These are phyloP conservation scores for Triticum aestivum DNA, from an alignment of 176 grass and related monocot species.

Conservation along the genomic window IWGSC_CS_RefSeq_v2.1 NC_057814.1:540513109-540513608, in stretches of 20 bases:
- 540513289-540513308: neutral
- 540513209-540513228: neutral
- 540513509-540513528: neutral
- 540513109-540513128: neutral
- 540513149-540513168: neutral
- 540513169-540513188: neutral
- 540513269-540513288: neutral
- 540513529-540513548: neutral
- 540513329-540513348: neutral
- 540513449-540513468: slow-evolving; percentile 22
- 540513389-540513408: neutral
- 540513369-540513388: neutral
- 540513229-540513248: neutral
- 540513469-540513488: neutral
- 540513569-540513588: neutral
- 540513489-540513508: neutral
- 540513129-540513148: neutral
- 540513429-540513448: slow-evolving; percentile 1
- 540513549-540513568: neutral
- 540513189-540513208: neutral
- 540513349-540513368: neutral
- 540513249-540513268: neutral
- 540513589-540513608: neutral
- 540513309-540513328: slow-evolving; percentile 12
- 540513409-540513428: neutral